Evolutionary conservation across 129 eudicot species (phyloP), one percentile per base, ranked within the genome.

Genomic region (Artemisia annua): DNA sequence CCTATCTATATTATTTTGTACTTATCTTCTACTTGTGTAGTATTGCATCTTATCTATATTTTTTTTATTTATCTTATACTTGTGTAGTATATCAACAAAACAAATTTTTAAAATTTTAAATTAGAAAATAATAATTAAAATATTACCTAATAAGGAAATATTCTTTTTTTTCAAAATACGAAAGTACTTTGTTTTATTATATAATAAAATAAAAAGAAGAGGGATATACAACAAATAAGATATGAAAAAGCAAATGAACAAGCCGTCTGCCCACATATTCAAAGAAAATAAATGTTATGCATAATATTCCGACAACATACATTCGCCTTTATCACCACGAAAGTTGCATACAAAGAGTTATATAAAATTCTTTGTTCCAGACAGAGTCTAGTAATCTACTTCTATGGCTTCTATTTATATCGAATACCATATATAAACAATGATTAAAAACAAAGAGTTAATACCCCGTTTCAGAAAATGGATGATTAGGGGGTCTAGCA

Each of bases 401-500:
- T 22, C 12, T 55, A 26, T 52, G 60, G 66, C 35, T 54, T 66
- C 51, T 66, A 48, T 54, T 54, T 20, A 22, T 11, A 11, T 13
- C 10, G 12, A 17, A 62, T 35, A 48, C 17, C 59, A n/a, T n/a
- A n/a, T n/a, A 62, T 24, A 28, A 62, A 32, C 12, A 10, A 35
- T 28, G 2, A 32, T 39, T 16, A 22, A 75, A 59, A 75, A 26
- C 28, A 0, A 18, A 13, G 15, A 56, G 17, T 24, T 32, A 22
- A 63, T 63, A n/a, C 62, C 2, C 24, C 39, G 43, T 8, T 63
- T 39, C 15, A 35, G 20, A 30, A 12, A 28, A 62, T 18, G n/a
- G 67, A 75, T 16, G 66, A 44, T 75, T 22, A 35, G 73, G 54
- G 35, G 73, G 52, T 9, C 58, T 19, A 48, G 46, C 14, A 74